phyloP scores from a whole-genome alignment of 2,329 filamentous ascomycete species.

The Pseudocercospora macadamiae region DNA sequence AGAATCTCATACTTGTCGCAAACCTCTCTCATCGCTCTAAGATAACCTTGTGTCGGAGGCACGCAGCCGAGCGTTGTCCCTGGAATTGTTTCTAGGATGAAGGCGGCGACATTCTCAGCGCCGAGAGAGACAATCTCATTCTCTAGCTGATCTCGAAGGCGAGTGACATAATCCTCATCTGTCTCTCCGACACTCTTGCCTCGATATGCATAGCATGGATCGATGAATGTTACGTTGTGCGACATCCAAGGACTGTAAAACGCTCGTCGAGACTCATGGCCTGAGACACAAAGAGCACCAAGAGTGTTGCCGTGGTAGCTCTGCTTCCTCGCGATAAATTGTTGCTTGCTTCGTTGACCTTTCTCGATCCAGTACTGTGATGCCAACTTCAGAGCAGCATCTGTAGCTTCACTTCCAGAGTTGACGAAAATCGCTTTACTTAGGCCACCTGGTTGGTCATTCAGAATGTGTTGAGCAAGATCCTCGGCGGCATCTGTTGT shows the following conservation, averaged over 20 bases:
- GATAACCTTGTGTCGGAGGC: constrained; percentile 56
- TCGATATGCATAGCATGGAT: constrained; percentile 40
- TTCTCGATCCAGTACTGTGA: constrained; percentile 52
- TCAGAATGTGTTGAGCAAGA: constrained; percentile 42
- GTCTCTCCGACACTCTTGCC: constrained; percentile 39
- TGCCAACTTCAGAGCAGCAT: constrained; percentile 53
- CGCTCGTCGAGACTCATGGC: constrained; percentile 36
- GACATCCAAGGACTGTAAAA: constrained; percentile 38
- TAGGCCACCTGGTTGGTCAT: background rate
- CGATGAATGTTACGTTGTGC: constrained; percentile 34
- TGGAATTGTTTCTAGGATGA: constrained; percentile 40
- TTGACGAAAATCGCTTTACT: constrained; percentile 21
- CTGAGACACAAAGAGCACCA: constrained; percentile 48
- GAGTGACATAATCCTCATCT: constrained; percentile 44
- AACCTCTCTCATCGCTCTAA: constrained; percentile 54
- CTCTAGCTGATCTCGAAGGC: constrained; percentile 51
- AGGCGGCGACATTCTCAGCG: fast-evolving
- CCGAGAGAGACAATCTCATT: constrained; percentile 51
- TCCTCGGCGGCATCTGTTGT: constrained; percentile 58
- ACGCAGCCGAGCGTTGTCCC: constrained; percentile 48
- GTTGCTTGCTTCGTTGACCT: constrained; percentile 40
- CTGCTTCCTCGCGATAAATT: constrained; percentile 49
- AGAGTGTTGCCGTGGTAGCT: constrained; percentile 56
- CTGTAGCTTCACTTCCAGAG: constrained; percentile 45
- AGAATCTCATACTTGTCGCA: constrained; percentile 60